These are phyloP conservation scores for Colletotrichum lupini DNA, from an alignment of 2,329 filamentous ascomycete genomes.

Conservation along the genomic window DNA sequence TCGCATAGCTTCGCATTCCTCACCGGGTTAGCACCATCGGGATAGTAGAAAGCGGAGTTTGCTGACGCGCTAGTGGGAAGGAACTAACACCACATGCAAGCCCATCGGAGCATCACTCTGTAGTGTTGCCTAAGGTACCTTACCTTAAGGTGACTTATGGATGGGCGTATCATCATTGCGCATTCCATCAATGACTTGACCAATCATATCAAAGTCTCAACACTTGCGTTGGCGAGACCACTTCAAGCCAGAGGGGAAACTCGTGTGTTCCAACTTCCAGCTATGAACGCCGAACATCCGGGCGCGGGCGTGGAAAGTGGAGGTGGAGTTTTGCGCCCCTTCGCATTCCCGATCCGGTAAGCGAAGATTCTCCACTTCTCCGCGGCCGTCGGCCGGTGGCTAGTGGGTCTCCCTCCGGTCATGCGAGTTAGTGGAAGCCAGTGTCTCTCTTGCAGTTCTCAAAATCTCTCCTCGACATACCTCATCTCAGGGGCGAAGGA, in stretches of 20 bases:
- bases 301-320: background rate
- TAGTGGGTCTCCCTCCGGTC: background rate
- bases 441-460: too few species aligned
- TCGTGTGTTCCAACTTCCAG: background rate
- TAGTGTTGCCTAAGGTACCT: background rate
- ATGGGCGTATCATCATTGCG: background rate
- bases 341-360: conserved; percentile 29
- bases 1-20: conserved; percentile 25
- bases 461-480: too few species aligned
- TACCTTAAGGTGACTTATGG: too few species aligned
- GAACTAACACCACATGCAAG: too few species aligned
- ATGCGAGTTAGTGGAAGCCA: too few species aligned
- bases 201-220: background rate
- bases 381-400: background rate
- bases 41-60: background rate
- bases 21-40: background rate
- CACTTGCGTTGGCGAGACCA: too few species aligned
- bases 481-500: background rate
- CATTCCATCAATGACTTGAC: background rate
- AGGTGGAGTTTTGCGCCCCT: background rate
- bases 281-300: background rate
- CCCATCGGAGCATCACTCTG: background rate
- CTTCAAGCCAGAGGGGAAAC: too few species aligned
- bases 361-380: conserved; percentile 4
- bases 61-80: background rate